Evolutionary conservation across 2,329 filamentous ascomycete species (phyloP).

Genomic region (Fusarium secorum): DNA sequence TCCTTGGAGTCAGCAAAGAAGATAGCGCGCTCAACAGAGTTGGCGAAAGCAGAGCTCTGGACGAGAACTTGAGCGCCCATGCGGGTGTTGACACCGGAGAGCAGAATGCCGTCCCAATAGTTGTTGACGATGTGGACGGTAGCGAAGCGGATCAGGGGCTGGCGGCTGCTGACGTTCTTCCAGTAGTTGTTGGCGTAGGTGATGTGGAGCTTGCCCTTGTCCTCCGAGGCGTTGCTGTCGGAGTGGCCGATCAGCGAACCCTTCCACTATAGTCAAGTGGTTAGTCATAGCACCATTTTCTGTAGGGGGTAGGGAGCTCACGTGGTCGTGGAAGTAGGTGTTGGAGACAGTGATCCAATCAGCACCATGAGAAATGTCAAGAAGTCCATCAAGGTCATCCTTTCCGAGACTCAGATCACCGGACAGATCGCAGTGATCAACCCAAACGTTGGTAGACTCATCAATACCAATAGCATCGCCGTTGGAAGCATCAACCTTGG

Average conservation of each 20-base stretch:
- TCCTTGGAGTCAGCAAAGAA: conserved; percentile 52
- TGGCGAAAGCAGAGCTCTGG: conserved; percentile 62
- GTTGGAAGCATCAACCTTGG: conserved; percentile 60
- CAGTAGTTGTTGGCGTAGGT: conserved; percentile 74
- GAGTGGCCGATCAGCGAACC: conserved; percentile 66
- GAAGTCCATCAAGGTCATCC: conserved; percentile 73
- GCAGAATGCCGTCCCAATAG: conserved; percentile 53
- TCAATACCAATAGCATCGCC: conserved; percentile 69
- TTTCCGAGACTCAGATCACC: conserved; percentile 67
- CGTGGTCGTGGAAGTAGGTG: conserved; percentile 46
- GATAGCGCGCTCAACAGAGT: conserved; percentile 46
- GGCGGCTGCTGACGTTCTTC: conserved; percentile 69
- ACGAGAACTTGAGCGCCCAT: conserved; percentile 64
- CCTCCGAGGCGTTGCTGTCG: conserved; percentile 63
- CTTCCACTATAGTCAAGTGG: conserved; percentile 53
- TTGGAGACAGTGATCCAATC: conserved; percentile 64
- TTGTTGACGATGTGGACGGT: conserved; percentile 68
- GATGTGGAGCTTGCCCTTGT: conserved; percentile 67
- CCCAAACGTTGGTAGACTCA: conserved; percentile 65
- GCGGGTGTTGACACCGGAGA: conserved; percentile 62
- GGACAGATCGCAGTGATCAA: conserved; percentile 72
- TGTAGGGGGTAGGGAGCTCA: background rate
- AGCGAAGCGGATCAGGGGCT: conserved; percentile 71
- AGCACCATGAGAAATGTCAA: conserved; percentile 68
- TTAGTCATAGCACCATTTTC: background rate